Base-by-base conservation (phyloP, 345 rosid genomes). In the Salix caprea region DNA sequence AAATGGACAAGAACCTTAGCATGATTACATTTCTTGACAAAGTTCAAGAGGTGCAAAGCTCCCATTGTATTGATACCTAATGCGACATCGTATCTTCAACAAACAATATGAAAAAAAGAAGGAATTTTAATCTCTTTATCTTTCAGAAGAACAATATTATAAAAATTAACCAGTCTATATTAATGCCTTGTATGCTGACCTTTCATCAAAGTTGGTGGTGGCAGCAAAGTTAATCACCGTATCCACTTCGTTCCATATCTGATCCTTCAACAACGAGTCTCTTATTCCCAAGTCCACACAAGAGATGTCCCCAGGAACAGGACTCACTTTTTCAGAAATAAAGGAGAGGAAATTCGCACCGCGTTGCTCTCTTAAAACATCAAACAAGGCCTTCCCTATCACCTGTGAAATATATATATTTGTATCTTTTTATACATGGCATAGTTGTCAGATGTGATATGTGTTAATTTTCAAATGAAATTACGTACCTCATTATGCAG, bases 141-240 rank as follows among this genome's bases (percentile, higher is more conserved):
- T 32, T 0, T 34, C 36, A 4, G 0, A 34, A 34, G 36, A 34
- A 34, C 6, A 4, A 0, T 34, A 34, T 34, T 26, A 26, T 26
- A 26, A 26, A 32, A 34, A 34, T 1, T 28, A 34, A 34, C 36
- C 36, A 34, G 36, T 34, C 36, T 28, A 28, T 34, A 34, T 34
- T 34, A 4, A 34, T 4, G 36, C 0, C 36, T 0, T 34, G 36
- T 1, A 34, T 34, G 44, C 44, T 40, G 12, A 88, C 95, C 97
- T 90, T 74, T 92, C 97, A 75, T 94, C 92, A 34, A 94, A 94
- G 75, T 80, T 86, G 52, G 93, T 90, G 44, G 44, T 40, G 44
- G 44, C 98, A 1, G 97, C 98, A 23, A 89, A 82, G 80, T 93
- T 91, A 39, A 93, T 69, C 11, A 91, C 67, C 40, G 86, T 68